Conservation (phyloP, 1,284 basidiomycete genomes). For the Cystobasidium sp. region DNA sequence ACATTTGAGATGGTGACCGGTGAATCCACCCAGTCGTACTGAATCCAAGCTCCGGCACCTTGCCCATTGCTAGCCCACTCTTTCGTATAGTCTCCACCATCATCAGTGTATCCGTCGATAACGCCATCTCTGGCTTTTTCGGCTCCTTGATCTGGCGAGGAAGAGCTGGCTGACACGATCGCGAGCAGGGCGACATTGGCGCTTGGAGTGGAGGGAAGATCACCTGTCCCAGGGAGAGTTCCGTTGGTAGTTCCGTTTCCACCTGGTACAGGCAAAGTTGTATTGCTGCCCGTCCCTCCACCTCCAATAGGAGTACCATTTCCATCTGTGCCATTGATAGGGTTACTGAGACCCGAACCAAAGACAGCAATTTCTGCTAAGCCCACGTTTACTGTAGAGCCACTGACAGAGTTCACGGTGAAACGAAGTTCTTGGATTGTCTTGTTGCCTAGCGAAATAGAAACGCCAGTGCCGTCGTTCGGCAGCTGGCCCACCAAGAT, state of each 20-base stretch:
- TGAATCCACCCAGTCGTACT: conserved; percentile 40
- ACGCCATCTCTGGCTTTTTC: conserved; percentile 46
- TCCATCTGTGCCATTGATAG: conserved; percentile 20
- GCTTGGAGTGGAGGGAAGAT: neutral
- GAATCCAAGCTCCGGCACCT: conserved; percentile 43
- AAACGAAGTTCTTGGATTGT: conserved; percentile 46
- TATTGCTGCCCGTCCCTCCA: conserved; percentile 6
- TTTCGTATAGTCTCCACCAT: conserved; percentile 28
- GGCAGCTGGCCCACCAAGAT: neutral
- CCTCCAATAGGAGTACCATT: conserved; percentile 19
- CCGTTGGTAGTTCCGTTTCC: conserved; percentile 3
- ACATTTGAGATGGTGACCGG: conserved; percentile 33
- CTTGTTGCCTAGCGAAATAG: conserved; percentile 35
- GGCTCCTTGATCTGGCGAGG: conserved; percentile 28
- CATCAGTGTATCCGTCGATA: conserved; percentile 43
- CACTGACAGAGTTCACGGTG: conserved; percentile 43
- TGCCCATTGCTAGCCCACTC: conserved; percentile 47
- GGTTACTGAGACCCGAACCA: conserved; percentile 33
- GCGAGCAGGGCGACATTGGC: conserved; percentile 40
- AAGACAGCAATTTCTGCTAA: conserved; percentile 49
- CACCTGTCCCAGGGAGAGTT: neutral
- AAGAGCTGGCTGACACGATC: conserved; percentile 24
- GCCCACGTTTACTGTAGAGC: conserved; percentile 40
- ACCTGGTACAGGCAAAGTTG: neutral
- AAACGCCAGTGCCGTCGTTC: conserved; percentile 9